phyloP scores from a whole-genome alignment of 2,329 filamentous ascomycete species.

The Colletotrichum navitas region DNA sequence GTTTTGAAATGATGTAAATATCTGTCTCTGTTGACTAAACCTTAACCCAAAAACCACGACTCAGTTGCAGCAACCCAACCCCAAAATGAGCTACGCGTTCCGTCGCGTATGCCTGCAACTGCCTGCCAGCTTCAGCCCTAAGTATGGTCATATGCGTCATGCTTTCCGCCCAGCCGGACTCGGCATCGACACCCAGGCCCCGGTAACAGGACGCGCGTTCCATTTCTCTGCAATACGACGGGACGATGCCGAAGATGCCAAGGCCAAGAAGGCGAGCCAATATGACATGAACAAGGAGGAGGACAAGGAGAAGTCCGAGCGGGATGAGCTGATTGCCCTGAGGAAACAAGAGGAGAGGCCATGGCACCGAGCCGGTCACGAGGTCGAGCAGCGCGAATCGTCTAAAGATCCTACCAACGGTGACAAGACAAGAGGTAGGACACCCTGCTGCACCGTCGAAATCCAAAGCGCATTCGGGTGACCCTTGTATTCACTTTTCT shows the following conservation, averaged over 20 bases:
- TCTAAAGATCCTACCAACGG: slow-evolving; percentile 46
- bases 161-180: slow-evolving; percentile 39
- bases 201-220: slow-evolving; percentile 1
- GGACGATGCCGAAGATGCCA: slow-evolving; percentile 42
- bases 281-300: slow-evolving; percentile 36
- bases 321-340: slow-evolving; percentile 59
- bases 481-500: neutral
- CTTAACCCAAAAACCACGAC: neutral
- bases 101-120: slow-evolving; percentile 43
- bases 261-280: slow-evolving; percentile 47
- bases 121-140: slow-evolving; percentile 32
- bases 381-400: slow-evolving; percentile 53
- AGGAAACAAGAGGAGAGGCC: slow-evolving; percentile 71
- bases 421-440: slow-evolving; percentile 51
- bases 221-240: slow-evolving; percentile 18
- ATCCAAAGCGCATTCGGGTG: too few relatives aligned
- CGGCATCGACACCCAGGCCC: slow-evolving; percentile 28
- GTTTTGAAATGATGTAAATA: neutral
- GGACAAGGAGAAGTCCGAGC: slow-evolving; percentile 51
- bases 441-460: neutral
- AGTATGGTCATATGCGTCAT: slow-evolving; percentile 34
- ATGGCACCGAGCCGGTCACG: slow-evolving; percentile 74
- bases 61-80: neutral
- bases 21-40: neutral
- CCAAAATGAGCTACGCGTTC: slow-evolving; percentile 44